These are phyloP conservation scores for Tulasnella sp. DNA, from an alignment of 768 basidiomycete species.

Conservation along the genomic window DNA sequence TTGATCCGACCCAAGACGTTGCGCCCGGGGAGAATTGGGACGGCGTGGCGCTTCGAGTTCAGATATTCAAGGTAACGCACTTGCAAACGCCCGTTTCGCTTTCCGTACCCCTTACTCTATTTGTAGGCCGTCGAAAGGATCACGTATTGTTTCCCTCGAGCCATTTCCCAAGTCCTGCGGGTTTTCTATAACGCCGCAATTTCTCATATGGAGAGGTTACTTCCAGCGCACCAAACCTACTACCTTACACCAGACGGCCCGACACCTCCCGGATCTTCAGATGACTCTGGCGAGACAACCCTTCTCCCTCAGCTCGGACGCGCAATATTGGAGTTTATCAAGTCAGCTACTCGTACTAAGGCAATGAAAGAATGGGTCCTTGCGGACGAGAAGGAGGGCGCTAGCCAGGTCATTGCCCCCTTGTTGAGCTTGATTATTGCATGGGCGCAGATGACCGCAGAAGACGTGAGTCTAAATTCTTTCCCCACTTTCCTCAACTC, in stretches of 20 bases:
- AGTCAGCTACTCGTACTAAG: slow-evolving; percentile 65
- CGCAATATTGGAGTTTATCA: slow-evolving; percentile 79
- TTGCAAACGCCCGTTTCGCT: not conserved
- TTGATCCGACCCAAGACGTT: slow-evolving; percentile 67
- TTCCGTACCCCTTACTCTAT: slow-evolving; percentile 6
- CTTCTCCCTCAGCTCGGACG: slow-evolving; percentile 77
- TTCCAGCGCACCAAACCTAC: slow-evolving; percentile 48
- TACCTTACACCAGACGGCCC: slow-evolving; percentile 45
- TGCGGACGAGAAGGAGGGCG: slow-evolving; percentile 43
- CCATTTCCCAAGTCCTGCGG: slow-evolving; percentile 48
- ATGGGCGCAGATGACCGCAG: slow-evolving; percentile 84
- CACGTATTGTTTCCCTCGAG: slow-evolving; percentile 78
- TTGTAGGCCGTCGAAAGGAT: slow-evolving; percentile 76
- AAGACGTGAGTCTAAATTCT: slow-evolving; percentile 64
- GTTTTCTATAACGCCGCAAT: slow-evolving; percentile 43
- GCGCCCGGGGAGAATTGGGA: slow-evolving; percentile 72
- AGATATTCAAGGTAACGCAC: slow-evolving; percentile 75
- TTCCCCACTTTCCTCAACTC: not conserved
- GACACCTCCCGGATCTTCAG: slow-evolving; percentile 61
- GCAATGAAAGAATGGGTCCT: slow-evolving; percentile 68
- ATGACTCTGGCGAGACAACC: slow-evolving; percentile 64
- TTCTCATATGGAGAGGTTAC: slow-evolving; percentile 59
- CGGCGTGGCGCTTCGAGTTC: slow-evolving; percentile 72
- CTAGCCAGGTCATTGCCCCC: slow-evolving; percentile 44
- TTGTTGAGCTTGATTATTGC: slow-evolving; percentile 63